Percentiles rank a stretch among this genome's conserved stretches.
phyloP scores from a whole-genome alignment of 176 grass and related monocot genomes.

The Chloris gayana region DNA sequence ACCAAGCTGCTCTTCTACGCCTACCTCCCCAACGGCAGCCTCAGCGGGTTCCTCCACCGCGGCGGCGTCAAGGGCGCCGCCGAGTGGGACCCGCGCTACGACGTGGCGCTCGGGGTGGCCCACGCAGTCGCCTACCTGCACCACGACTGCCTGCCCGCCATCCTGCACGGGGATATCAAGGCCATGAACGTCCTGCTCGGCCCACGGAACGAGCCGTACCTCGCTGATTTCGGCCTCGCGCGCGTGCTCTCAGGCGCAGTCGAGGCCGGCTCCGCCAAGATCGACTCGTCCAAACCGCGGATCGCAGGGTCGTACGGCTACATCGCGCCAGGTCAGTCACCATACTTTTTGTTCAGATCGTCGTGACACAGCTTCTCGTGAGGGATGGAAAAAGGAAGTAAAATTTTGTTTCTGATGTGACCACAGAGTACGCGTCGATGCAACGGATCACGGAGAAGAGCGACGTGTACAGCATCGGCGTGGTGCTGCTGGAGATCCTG shows the following conservation, averaged over 20 bases:
- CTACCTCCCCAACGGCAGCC: slow-evolving; percentile 86
- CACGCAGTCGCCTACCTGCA: slow-evolving; percentile 89
- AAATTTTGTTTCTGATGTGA: background rate
- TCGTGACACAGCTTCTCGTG: background rate
- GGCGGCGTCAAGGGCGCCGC: slow-evolving; percentile 67
- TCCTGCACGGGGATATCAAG: slow-evolving; percentile 92
- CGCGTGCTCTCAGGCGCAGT: slow-evolving; percentile 53
- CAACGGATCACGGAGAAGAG: slow-evolving; percentile 89
- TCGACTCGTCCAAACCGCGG: slow-evolving; percentile 54
- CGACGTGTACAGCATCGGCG: slow-evolving; percentile 94
- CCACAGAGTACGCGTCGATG: slow-evolving; percentile 80
- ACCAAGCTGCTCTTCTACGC: slow-evolving; percentile 89
- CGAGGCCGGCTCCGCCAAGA: slow-evolving; percentile 41
- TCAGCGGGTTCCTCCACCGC: slow-evolving; percentile 86
- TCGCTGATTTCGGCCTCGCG: slow-evolving; percentile 93
- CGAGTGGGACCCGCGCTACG: slow-evolving; percentile 72
- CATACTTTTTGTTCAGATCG: background rate
- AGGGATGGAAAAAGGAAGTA: accelerated
- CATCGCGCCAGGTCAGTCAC: slow-evolving; percentile 75
- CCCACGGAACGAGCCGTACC: slow-evolving; percentile 72
- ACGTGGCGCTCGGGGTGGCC: slow-evolving; percentile 74
- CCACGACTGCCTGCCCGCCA: slow-evolving; percentile 94
- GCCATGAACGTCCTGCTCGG: slow-evolving; percentile 93
- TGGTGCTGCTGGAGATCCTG: slow-evolving; percentile 79
- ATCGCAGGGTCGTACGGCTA: slow-evolving; percentile 93